Base-by-base conservation (phyloP, 768 basidiomycete genomes). In the Trametes gibbosa region DNA sequence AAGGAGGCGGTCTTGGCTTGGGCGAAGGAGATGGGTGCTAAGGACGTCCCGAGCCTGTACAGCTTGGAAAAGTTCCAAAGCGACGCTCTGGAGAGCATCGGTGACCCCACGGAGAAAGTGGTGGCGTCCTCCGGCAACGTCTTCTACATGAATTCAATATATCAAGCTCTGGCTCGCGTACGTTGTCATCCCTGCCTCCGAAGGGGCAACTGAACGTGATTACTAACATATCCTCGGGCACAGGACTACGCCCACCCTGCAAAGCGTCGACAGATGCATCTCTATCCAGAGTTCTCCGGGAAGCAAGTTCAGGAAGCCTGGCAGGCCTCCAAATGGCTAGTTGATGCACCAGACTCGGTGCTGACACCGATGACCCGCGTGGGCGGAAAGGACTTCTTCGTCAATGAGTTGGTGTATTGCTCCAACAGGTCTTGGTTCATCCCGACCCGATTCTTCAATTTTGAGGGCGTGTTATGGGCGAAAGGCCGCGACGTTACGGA, bases 251-350 rank as follows among this genome's bases (percentile, higher is more conserved):
- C 68, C 1, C 70, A 74, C 54, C 68, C 68, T 0, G 45, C 68
- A 2, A 67, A 60, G 1, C 59, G 49, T 0, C 59, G 60, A 10
- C 23, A 61, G 2, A 70, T 75, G 63, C 63, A 63, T 46, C 65
- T 67, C 21, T 74, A 73, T 43, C 69, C 72, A 1, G 64, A 70
- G 48, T 69, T 72, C 27, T 56, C 61, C 3, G 54, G 58, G 7
- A 53, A 50, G 8, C 1, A 17, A 0, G 66, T 73, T 51, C 66
- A 54, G 0, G 62, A 74, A 47, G 66, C 69, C 0, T 68, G 66
- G 50, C 65, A 74, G 41, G 65, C 66, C 2, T 52, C 25, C 0
- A 74, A 75, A 27, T 73, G 73, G 72, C 58, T 73, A 1, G 27
- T 59, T 0, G 70, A 70, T 24, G 66, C 70, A 17, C 71, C 68